phyloP scores from a whole-genome alignment of 208 protist species.

The Acanthamoeba castellanii region DNA sequence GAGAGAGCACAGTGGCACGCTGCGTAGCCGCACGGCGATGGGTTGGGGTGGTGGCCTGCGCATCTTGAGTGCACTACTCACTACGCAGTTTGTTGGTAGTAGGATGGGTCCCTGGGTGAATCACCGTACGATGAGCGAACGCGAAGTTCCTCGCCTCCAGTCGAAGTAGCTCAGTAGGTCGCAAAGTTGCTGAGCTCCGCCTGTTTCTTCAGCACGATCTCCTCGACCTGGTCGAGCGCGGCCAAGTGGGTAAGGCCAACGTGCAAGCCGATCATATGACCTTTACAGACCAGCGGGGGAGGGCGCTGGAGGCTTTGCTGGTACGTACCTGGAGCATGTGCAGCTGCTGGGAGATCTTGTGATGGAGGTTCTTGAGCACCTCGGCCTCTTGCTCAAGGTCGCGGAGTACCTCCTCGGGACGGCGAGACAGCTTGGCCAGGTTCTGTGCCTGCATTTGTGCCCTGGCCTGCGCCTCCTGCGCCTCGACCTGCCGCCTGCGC shows the following conservation, averaged over 20 bases:
- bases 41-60: too few species aligned
- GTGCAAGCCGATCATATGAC: too few species aligned
- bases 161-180: background rate
- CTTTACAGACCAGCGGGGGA: background rate
- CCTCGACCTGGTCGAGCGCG: background rate
- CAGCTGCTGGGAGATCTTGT: background rate
- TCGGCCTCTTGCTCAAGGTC: background rate
- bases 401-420: background rate
- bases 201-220: constrained; percentile 54
- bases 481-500: background rate
- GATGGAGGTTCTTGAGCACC: background rate
- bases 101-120: too few species aligned
- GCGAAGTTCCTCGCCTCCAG: too few species aligned
- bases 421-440: background rate
- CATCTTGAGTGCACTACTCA: too few species aligned
- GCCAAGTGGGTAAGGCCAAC: background rate
- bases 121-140: too few species aligned
- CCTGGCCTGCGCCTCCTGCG: constrained; percentile 6
- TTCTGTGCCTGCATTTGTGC: background rate
- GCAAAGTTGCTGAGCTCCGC: background rate
- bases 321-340: background rate
- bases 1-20: too few species aligned
- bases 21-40: too few species aligned
- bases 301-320: background rate
- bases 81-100: too few species aligned